A percentile compares a stretch with the other conserved stretches of the same genome.
Evolutionary conservation across 192 early-diverging fungal species (phyloP).

Genomic region (Helicostylum pulchrum): DNA sequence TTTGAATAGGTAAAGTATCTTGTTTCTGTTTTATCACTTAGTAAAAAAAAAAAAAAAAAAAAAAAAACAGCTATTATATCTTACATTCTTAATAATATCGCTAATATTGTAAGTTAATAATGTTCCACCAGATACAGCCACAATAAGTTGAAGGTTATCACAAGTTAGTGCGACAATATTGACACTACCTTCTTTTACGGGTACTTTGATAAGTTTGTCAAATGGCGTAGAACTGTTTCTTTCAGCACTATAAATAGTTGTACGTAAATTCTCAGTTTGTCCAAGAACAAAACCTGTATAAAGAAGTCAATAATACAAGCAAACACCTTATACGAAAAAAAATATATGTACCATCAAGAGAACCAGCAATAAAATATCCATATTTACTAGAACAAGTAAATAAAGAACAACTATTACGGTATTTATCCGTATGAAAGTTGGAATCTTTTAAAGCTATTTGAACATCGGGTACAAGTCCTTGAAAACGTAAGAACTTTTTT

Average conservation of each 20-base stretch:
- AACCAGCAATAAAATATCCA: slow-evolving; percentile 69
- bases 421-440: slow-evolving; percentile 24
- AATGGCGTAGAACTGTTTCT: slow-evolving; percentile 22
- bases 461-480: slow-evolving; percentile 34
- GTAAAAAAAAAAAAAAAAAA: neutral
- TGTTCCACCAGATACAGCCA: slow-evolving; percentile 33
- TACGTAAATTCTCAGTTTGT: slow-evolving; percentile 30
- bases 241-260: slow-evolving; percentile 31
- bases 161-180: slow-evolving; percentile 38
- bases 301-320: neutral
- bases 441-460: slow-evolving; percentile 38
- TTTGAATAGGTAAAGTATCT: slow-evolving; percentile 33
- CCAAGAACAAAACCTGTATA: slow-evolving; percentile 40
- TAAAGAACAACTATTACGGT: slow-evolving; percentile 45
- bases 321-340: neutral
- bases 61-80: neutral
- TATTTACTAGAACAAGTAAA: slow-evolving; percentile 60
- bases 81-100: slow-evolving; percentile 40
- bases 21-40: slow-evolving; percentile 16
- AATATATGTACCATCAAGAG: slow-evolving; percentile 46
- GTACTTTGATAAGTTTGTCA: slow-evolving; percentile 20
- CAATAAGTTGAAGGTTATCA: slow-evolving; percentile 44
- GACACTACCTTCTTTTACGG: slow-evolving; percentile 32
- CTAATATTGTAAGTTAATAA: slow-evolving; percentile 38
- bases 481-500: slow-evolving; percentile 19